Conservation (phyloP, 208 protist species). For the Borovskyia barvae region DNA sequence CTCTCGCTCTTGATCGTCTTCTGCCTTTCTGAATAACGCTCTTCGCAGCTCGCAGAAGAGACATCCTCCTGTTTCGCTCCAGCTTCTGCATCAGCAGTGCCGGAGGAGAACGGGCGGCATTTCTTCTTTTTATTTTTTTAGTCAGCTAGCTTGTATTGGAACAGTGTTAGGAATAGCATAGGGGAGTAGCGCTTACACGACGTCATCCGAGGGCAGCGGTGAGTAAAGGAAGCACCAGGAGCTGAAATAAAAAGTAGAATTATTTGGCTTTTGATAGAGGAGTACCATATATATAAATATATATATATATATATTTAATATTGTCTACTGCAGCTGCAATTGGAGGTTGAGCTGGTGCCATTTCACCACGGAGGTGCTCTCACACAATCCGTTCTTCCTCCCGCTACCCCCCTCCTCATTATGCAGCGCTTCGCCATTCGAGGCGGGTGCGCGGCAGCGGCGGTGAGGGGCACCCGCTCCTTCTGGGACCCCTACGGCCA, state of each 20-base stretch:
- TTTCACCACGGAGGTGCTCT: no score
- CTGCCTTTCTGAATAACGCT: no score
- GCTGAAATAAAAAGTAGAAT: background rate
- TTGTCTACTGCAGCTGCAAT: background rate
- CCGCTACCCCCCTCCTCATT: constrained; percentile 8
- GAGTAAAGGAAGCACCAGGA: background rate
- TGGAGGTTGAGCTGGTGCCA: no score
- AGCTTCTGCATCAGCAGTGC: background rate
- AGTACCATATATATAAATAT: background rate
- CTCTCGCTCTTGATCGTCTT: no score
- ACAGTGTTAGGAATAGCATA: no score
- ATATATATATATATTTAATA: background rate
- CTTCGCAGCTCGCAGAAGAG: no score
- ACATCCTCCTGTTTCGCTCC: no score
- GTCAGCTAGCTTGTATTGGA: no score
- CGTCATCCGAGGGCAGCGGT: no score
- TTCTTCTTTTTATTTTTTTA: background rate
- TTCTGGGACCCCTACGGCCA: constrained; percentile 90
- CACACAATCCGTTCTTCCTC: background rate
- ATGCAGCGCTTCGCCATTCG: constrained; percentile 41
- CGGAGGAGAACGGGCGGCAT: background rate
- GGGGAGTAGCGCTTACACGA: no score
- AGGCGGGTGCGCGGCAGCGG: constrained; percentile 20
- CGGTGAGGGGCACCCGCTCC: constrained; percentile 23
- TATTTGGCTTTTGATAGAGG: background rate